These are phyloP conservation scores for Heliosperma pusillum DNA, from an alignment of 148 eudicot species.

Conservation along the genomic window DNA sequence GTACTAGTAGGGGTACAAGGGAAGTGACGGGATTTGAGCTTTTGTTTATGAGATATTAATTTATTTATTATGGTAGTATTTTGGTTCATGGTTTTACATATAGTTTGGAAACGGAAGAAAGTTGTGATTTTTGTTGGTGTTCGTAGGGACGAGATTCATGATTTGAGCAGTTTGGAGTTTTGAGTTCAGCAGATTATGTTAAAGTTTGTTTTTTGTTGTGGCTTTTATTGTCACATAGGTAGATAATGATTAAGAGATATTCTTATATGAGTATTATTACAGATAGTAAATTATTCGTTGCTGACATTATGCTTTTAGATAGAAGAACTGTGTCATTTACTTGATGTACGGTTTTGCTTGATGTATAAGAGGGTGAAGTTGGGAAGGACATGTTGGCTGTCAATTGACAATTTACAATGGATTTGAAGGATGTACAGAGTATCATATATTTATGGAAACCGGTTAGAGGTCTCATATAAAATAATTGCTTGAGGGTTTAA, in stretches of 20 bases:
- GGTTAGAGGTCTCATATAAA: neutral
- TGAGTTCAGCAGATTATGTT: neutral
- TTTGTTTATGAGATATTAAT: neutral
- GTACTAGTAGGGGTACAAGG: neutral
- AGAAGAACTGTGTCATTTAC: neutral
- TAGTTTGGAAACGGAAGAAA: neutral
- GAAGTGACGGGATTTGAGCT: neutral
- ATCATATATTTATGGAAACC: no score
- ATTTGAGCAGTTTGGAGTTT: neutral
- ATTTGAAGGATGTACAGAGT: neutral
- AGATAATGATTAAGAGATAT: neutral
- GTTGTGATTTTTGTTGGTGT: neutral
- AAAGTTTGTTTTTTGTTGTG: slow-evolving; percentile 5
- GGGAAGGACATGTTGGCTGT: neutral
- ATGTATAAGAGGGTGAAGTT: neutral
- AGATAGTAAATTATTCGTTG: neutral
- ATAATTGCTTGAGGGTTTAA: neutral
- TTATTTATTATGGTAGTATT: neutral
- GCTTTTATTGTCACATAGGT: neutral
- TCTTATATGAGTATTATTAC: neutral
- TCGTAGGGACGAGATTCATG: neutral
- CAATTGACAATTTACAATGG: neutral
- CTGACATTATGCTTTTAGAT: neutral
- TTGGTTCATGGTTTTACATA: neutral
- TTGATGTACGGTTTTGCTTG: neutral